Evolutionary conservation across 1,284 basidiomycete genomes (phyloP), one percentile per base, ranked within the genome.

Genomic region (Puccinia hordei): DNA sequence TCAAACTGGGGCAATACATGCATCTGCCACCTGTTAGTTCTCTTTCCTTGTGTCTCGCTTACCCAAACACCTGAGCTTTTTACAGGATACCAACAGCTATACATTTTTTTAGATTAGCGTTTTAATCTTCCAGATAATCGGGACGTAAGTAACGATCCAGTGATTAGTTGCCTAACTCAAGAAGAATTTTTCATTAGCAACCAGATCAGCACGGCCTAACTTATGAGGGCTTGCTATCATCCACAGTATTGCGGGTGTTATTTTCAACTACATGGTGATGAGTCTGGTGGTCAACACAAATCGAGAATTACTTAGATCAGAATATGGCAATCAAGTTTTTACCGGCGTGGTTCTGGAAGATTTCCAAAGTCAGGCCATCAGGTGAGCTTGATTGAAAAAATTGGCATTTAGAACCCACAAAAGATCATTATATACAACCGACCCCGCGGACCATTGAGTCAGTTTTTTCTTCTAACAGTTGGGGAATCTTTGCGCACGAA

Each of bases 221-320:
- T 59, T n/a, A 59, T 49, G 17, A 13, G 46, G 46, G 46, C 17
- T 15, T 15, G 17, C 8, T 17, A 15, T 17, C n/a, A n/a, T 49
- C 46, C 15, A 49, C 35, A 80, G 77, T 4, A 24, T 80, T 24
- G 55, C 68, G 27, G 77, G 77, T 27, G 69, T 80, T 9, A 59
- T 80, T 44, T 80, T 80, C 57, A 80, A 80, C 44, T 80, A 80
- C 44, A 46, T 80, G 55, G 68, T 80, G 22, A 80, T 80, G 77
- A 80, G 68, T 24, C 46, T 80, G 22, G 69, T 80, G 44, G 69
- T 80, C 35, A 73, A 80, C 38, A 73, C 68, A 22, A 80, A 80
- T 65, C 53, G 77, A 73, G 77, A 80, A 46, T 35, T 80, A 33
- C 46, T 80, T 8, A 51, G 41, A 49, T 49, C 46, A 22, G 55